A percentile compares a stretch with the other conserved stretches of the same genome.
Conservation (phyloP, 2,329 filamentous ascomycete species). For the Phoma sp. region DNA sequence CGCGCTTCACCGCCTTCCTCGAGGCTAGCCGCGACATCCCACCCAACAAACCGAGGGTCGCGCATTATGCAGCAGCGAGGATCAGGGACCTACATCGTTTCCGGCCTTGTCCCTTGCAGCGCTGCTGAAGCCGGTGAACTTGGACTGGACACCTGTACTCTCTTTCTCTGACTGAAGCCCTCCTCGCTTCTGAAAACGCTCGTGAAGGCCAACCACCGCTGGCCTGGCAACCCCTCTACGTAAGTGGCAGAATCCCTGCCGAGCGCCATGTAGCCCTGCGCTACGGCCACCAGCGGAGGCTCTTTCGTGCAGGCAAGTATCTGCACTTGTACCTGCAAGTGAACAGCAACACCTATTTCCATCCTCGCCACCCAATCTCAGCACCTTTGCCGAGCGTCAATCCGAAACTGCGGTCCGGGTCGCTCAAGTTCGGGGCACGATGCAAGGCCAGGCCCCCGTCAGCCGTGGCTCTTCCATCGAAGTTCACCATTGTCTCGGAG, state of each 20-base stretch:
- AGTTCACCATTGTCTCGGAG: background rate
- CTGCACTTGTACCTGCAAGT: background rate
- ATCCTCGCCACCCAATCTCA: background rate
- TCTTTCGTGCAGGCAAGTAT: background rate
- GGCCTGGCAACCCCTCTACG: background rate
- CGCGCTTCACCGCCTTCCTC: constrained; percentile 22
- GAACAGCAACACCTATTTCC: background rate
- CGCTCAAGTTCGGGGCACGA: constrained; percentile 3
- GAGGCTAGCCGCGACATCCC: constrained; percentile 10
- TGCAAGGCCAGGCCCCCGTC: constrained; percentile 7
- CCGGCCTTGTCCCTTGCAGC: background rate
- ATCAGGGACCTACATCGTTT: constrained; percentile 1
- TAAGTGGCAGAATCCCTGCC: constrained; percentile 6
- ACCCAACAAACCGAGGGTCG: constrained; percentile 18
- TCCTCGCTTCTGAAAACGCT: background rate
- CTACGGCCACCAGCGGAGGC: constrained; percentile 30
- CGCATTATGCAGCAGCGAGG: constrained; percentile 20
- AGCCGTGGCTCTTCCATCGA: background rate
- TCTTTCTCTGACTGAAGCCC: background rate
- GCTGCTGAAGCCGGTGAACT: background rate
- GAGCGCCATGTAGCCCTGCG: constrained; percentile 15
- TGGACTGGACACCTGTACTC: too few relatives aligned
- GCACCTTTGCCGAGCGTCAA: background rate
- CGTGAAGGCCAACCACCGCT: background rate
- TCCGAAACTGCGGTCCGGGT: background rate